These are phyloP conservation scores for Cornus kousa DNA, from an alignment of 148 eudicot genomes.

Conservation along the genomic window DNA sequence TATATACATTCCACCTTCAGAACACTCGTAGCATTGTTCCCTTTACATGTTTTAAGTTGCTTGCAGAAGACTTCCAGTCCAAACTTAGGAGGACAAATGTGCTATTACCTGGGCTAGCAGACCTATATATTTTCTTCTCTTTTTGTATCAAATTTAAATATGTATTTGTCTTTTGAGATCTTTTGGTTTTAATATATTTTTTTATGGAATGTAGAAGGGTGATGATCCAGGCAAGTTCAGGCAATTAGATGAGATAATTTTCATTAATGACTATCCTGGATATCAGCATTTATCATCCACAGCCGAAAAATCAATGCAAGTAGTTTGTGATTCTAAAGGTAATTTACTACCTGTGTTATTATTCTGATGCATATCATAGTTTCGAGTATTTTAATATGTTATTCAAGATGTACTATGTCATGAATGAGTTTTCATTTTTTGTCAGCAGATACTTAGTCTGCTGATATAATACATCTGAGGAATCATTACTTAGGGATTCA, in stretches of 20 bases:
- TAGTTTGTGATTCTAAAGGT: conserved; percentile 96
- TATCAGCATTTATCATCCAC: conserved; percentile 59
- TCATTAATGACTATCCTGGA: conserved; percentile 69
- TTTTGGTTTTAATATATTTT: background rate
- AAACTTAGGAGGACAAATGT: background rate
- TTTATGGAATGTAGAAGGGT: conserved; percentile 59
- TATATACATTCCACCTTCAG: background rate
- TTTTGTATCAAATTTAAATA: background rate
- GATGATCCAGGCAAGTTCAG: conserved; percentile 91
- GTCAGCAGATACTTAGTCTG: background rate
- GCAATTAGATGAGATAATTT: conserved; percentile 90
- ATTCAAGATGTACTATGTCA: background rate
- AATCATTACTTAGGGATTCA: background rate
- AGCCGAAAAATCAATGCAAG: conserved; percentile 66
- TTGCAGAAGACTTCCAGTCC: background rate
- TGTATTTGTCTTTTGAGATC: conserved; percentile 2
- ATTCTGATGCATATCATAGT: background rate
- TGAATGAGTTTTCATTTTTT: background rate
- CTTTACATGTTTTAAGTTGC: no score
- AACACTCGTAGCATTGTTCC: background rate
- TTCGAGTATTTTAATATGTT: background rate
- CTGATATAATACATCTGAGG: background rate
- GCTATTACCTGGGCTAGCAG: background rate
- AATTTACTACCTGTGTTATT: background rate
- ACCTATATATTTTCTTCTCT: background rate